A percentile compares a stretch with the other conserved stretches of the same genome.
phyloP scores from a whole-genome alignment of 495 filamentous ascomycete genomes.

The Penicillium egyptiacum region DNA sequence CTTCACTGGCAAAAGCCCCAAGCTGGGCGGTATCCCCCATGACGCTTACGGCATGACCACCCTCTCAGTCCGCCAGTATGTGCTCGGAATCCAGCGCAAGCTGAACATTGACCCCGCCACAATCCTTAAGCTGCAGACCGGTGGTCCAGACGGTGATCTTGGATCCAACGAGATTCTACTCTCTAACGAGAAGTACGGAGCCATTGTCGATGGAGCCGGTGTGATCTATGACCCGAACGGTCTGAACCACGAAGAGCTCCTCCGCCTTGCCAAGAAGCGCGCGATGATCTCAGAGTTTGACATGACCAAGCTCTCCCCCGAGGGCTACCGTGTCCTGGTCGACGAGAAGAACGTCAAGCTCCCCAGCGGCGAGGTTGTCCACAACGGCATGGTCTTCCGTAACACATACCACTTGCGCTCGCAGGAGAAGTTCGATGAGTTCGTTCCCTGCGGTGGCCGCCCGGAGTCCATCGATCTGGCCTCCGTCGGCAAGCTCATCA shows the following conservation, averaged over 20 bases:
- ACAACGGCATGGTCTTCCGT: conserved; percentile 92
- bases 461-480: conserved; percentile 95
- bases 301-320: conserved; percentile 74
- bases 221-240: conserved; percentile 92
- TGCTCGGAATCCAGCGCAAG: conserved; percentile 96
- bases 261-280: conserved; percentile 80
- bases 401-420: conserved; percentile 93
- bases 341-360: conserved; percentile 86
- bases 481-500: conserved; percentile 79
- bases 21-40: conserved; percentile 93
- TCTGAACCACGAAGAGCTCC: conserved; percentile 77
- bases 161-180: conserved; percentile 97
- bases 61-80: conserved; percentile 90
- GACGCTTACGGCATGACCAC: conserved; percentile 98
- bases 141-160: conserved; percentile 93
- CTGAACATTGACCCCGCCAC: conserved; percentile 78
- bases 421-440: conserved; percentile 73
- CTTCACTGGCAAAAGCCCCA: conserved; percentile 98
- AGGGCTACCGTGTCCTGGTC: conserved; percentile 90
- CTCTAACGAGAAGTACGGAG: conserved; percentile 88
- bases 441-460: conserved; percentile 95
- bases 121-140: conserved; percentile 92
- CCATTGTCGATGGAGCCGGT: conserved; percentile 92
- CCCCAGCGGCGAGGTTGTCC: conserved; percentile 79
- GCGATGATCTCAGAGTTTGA: conserved; percentile 91